Conservation (phyloP, 441 rosid species). For the Populus hybrid region DNA sequence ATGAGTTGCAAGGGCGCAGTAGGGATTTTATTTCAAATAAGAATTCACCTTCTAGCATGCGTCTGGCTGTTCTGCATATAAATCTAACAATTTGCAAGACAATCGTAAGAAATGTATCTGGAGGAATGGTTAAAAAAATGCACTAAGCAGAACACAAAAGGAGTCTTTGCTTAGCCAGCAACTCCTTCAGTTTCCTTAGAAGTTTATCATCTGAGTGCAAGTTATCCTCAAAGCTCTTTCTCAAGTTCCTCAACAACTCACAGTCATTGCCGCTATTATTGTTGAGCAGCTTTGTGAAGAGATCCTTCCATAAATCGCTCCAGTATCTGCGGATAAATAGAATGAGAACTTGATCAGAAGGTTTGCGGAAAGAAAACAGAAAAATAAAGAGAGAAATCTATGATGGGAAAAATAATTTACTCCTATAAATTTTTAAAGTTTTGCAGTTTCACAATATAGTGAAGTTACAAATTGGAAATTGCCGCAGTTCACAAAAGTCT, state of each 20-base stretch:
- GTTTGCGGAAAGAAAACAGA: neutral
- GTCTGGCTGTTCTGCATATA: neutral
- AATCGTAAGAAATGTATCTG: neutral
- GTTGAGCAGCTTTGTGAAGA: conserved; percentile 72
- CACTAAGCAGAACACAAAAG: conserved; percentile 57
- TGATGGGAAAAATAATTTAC: neutral
- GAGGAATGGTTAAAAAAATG: neutral
- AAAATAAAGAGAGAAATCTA: neutral
- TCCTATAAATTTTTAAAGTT: neutral
- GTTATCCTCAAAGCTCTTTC: conserved; percentile 59
- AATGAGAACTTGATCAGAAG: neutral
- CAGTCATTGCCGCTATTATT: conserved; percentile 34
- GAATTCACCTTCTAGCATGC: neutral
- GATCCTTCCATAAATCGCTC: conserved; percentile 74
- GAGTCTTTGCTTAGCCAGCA: conserved; percentile 61
- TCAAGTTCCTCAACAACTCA: conserved; percentile 51
- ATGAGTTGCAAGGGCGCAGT: neutral
- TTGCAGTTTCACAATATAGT: neutral
- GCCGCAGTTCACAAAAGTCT: neutral
- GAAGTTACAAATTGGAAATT: neutral
- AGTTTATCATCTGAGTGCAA: conserved; percentile 50
- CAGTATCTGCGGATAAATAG: conserved; percentile 57
- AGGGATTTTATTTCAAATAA: neutral
- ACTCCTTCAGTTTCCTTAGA: conserved; percentile 60
- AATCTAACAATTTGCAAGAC: neutral